Percentiles rank a stretch among this genome's conserved stretches.
Evolutionary conservation across 768 basidiomycete species (phyloP).

Genomic region (Neoboletus magnificus): DNA sequence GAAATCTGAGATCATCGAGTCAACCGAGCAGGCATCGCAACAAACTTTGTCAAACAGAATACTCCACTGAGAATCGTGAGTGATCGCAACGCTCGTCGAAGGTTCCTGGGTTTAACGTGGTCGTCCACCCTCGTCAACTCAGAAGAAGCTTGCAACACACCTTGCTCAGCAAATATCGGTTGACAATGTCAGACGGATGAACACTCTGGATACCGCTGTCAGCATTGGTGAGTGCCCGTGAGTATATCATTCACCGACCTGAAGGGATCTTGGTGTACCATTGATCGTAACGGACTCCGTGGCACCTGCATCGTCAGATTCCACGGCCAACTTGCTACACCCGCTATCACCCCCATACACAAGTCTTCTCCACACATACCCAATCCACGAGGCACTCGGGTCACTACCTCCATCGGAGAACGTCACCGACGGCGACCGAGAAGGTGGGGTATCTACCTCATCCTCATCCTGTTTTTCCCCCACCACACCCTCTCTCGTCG

Average conservation of each 20-base stretch:
- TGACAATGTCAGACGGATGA: slow-evolving; percentile 16
- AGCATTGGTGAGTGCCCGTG: neutral
- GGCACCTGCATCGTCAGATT: neutral
- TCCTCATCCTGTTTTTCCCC: slow-evolving; percentile 1
- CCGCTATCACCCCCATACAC: neutral
- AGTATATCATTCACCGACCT: neutral
- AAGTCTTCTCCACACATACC: slow-evolving; percentile 3
- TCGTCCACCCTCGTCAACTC: neutral
- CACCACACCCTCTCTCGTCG: neutral
- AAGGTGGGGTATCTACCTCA: neutral
- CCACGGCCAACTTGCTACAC: neutral
- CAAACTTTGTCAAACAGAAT: slow-evolving; percentile 7
- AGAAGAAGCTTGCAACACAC: neutral
- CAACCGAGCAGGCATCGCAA: neutral
- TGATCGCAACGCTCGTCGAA: slow-evolving; percentile 9
- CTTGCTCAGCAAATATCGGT: slow-evolving; percentile 9
- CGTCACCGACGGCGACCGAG: neutral
- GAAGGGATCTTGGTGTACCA: slow-evolving; percentile 1
- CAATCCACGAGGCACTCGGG: neutral
- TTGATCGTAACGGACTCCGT: neutral
- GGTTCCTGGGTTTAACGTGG: neutral
- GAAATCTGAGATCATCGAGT: neutral
- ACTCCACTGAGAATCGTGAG: slow-evolving; percentile 15
- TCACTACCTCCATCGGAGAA: neutral
- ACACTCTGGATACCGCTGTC: neutral